Conservation (phyloP, 139 green algal species). For the Chlorella sp. region DNA sequence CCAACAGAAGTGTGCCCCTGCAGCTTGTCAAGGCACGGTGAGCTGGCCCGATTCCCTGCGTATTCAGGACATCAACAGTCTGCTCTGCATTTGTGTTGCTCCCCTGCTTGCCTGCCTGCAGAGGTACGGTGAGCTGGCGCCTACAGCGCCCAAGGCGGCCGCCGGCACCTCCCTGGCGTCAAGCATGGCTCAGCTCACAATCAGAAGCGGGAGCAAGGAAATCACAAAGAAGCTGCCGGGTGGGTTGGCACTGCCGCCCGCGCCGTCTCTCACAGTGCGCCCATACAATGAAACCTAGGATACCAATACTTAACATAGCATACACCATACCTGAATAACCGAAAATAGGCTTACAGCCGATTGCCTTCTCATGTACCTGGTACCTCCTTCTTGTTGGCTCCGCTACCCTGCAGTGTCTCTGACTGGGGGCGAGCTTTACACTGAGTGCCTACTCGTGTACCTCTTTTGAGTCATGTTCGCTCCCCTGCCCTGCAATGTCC, state of each 20-base stretch:
- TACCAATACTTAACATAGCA: no score
- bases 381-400: not conserved
- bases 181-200: conserved; percentile 32
- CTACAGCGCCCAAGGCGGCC: not conserved
- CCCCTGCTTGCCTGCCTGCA: not conserved
- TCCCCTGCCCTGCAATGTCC: no score
- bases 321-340: no score
- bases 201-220: conserved; percentile 7
- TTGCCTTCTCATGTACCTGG: not conserved
- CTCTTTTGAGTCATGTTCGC: no score
- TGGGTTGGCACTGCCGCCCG: not conserved
- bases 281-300: no score
- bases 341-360: conserved; percentile 38
- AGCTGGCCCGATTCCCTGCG: not conserved
- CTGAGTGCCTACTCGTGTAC: no score
- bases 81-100: no score
- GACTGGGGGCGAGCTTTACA: conserved; percentile 16
- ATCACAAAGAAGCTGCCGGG: conserved; percentile 42
- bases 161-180: conserved; percentile 3
- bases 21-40: not conserved
- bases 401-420: not conserved
- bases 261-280: not conserved
- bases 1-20: not conserved
- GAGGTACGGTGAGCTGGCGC: conserved; percentile 36
- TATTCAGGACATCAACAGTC: no score